Evolutionary conservation across 345 rosid species (phyloP), one percentile per base, ranked within the genome.

Genomic region (Linum tenue): DNA sequence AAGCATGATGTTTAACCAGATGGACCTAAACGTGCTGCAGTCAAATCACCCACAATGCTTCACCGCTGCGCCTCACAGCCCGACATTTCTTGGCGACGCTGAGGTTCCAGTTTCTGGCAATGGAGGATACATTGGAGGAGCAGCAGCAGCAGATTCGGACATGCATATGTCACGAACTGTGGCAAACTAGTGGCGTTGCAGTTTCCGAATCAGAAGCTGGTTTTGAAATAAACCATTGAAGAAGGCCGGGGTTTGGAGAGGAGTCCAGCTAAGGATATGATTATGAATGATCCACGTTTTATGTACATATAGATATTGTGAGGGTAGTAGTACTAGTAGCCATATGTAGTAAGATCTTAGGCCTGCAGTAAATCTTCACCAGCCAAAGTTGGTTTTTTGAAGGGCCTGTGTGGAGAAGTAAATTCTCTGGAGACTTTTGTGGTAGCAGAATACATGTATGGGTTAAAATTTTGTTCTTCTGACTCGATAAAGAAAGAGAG

Each of bases 1-100:
- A 2, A 87, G 79, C 60, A 83, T 92, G 69, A 76, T 87, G 79
- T 92, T 78, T 76, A 77, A 78, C 67, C 79, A 81, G 80, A 83
- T 83, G 87, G 88, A 83, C 16, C 42, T 70, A 41, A 77, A 81
- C 48, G 64, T 73, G 11, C 73, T 22, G 55, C 48, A 62, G 59
- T 41, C 44, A 40, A 71, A n/a, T 60, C 59, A 56, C 37, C 65
- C n/a, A 2, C 35, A 53, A 39, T 22, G 53, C 53, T 43, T 17
- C 68, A 60, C 16, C 48, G 5, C 9, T 48, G 37, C 55, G 50
- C 36, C 64, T 22, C 51, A 3, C 8, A 36, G 10, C 50, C 9
- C 69, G 64, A 67, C 1, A 44, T 51, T 67, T 35, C 39, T 66
- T 5, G 61, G 40, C 10, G 82, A 72, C 42, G 73, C 67, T 8